Conservation (phyloP, 257 asterid genomes). For the Nicotiana obtusifolia region DNA sequence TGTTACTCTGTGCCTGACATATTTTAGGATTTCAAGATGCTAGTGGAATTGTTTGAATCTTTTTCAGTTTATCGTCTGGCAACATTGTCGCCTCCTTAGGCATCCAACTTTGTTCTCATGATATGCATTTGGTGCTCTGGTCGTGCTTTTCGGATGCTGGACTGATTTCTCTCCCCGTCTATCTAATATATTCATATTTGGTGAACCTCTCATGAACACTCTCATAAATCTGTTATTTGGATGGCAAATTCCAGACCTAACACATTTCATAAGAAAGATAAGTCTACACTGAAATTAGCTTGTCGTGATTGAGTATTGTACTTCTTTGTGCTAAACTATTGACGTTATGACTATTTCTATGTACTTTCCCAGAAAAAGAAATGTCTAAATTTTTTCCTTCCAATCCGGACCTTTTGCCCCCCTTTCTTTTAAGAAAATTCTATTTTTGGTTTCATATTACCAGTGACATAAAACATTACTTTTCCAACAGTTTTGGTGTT, state of each 20-base stretch:
- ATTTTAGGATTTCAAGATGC: slow-evolving; percentile 4
- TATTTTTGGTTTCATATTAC: background rate
- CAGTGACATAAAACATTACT: background rate
- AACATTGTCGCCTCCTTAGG: background rate
- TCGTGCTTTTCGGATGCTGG: background rate
- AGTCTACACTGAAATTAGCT: background rate
- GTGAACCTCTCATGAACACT: background rate
- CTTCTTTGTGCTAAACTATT: background rate
- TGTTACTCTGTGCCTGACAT: background rate
- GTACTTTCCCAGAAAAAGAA: background rate
- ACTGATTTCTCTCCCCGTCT: background rate
- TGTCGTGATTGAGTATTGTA: background rate
- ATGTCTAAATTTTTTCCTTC: background rate
- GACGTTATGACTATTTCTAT: background rate
- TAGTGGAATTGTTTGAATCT: background rate
- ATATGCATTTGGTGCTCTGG: background rate
- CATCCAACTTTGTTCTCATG: slow-evolving; percentile 1
- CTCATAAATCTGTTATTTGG: background rate
- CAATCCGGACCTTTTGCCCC: background rate
- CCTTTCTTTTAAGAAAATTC: background rate
- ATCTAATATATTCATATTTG: background rate
- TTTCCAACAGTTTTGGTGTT: background rate
- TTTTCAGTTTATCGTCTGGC: background rate
- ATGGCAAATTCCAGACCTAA: background rate
- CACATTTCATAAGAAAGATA: background rate